Base-by-base conservation (phyloP, 331 rosid species). In the Rosa hybrid region DNA sequence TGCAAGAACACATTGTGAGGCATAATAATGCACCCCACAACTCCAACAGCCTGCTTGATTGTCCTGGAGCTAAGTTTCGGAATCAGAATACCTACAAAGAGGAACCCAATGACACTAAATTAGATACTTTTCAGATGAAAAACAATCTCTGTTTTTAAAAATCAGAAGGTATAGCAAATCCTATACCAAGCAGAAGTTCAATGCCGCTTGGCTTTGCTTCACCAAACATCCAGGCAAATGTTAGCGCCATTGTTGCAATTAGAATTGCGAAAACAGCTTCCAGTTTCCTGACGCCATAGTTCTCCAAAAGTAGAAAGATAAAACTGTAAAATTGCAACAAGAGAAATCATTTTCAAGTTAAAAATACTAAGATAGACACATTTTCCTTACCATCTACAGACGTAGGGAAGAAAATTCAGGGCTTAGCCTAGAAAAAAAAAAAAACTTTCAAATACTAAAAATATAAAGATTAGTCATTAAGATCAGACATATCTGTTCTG, bases 221-320 rank as follows among this genome's bases (percentile, higher is more conserved):
- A 8, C 96, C 98, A 85, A 93, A 96, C 98, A 96, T 93, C 99
- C 99, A 96, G 1, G 99, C 99, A 86, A 96, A 96, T 20, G 99
- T 81, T 54, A 96, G 18, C 6, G 92, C 99, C 99, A 96, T 96
- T 21, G 88, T 72, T 12, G 86, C 99, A 78, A 96, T 96, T 2
- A 96, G 97, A 78, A 96, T 86, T 23, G 99, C 98, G 25, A 96
- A 96, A 79, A 91, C 94, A 5, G 97, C 97, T 82, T 96, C 99
- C 85, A 96, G 81, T 86, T 93, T 96, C 91, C 98, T 87, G 84
- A 93, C 99, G 21, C 99, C 99, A 73, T 96, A 96, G 80, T 91
- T 96, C 92, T 96, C 99, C 71, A 93, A 92, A 50, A 96, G 87
- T 30, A 96, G 98, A 75, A 96, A 96, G 78, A 96, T 86, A 74